Evolutionary conservation across 2,329 filamentous ascomycete species (phyloP).

Genomic region (Penicillium sp.): DNA sequence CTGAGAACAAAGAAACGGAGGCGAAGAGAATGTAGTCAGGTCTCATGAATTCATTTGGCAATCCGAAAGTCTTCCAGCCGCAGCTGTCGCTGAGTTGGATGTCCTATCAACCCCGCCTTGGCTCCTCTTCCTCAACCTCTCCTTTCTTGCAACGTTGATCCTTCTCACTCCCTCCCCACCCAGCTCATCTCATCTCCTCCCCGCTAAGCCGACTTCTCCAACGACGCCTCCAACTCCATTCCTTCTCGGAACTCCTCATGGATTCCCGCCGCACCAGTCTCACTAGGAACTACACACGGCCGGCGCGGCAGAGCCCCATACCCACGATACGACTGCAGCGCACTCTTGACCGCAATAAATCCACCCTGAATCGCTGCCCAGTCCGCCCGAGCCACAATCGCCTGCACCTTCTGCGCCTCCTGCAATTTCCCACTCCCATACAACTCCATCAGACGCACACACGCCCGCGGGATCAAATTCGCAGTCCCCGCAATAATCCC

Average conservation of each 20-base stretch:
- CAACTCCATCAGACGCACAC: constrained; percentile 76
- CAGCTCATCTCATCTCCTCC: background rate
- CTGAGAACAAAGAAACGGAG: no score
- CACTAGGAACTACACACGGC: constrained; percentile 60
- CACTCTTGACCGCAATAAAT: constrained; percentile 84
- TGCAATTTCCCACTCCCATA: constrained; percentile 72
- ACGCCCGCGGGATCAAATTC: constrained; percentile 82
- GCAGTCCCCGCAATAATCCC: constrained; percentile 86
- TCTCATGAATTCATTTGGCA: constrained; percentile 4
- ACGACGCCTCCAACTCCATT: constrained; percentile 42
- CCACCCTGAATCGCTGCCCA: constrained; percentile 82
- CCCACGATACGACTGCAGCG: constrained; percentile 77
- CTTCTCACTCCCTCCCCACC: background rate
- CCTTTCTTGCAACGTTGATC: no score
- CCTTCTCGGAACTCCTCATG: constrained; percentile 45
- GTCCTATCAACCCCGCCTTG: background rate
- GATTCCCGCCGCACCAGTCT: constrained; percentile 36
- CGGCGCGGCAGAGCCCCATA: constrained; percentile 77
- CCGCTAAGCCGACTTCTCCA: constrained; percentile 26
- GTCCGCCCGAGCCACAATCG: constrained; percentile 75
- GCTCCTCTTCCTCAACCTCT: background rate
- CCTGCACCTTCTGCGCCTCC: constrained; percentile 76
- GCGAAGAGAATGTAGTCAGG: background rate
- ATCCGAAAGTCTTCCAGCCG: background rate
- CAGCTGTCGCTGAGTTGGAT: background rate